A percentile compares a stretch with the other conserved stretches of the same genome.
Evolutionary conservation across 2,329 filamentous ascomycete species (phyloP).

Genomic region (Talaromyces piceae): DNA sequence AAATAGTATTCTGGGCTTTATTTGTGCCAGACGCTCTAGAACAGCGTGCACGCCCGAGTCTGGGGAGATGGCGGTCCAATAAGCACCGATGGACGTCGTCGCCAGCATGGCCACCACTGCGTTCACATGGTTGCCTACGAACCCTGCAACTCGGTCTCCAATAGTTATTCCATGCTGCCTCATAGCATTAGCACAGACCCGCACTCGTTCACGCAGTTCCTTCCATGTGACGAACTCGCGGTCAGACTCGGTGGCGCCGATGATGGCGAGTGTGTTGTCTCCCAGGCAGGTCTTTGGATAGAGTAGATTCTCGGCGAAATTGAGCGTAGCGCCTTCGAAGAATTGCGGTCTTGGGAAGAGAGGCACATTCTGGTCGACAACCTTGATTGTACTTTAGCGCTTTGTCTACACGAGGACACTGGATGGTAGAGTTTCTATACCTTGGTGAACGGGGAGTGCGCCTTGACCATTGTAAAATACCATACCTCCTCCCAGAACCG

Average conservation of each 20-base stretch:
- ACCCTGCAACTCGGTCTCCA: constrained; percentile 60
- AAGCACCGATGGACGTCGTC: constrained; percentile 70
- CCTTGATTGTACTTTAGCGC: constrained; percentile 38
- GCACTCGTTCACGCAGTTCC: constrained; percentile 69
- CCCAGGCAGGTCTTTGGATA: constrained; percentile 58
- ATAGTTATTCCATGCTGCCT: constrained; percentile 55
- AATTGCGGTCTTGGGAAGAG: constrained; percentile 87
- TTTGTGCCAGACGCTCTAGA: constrained; percentile 77
- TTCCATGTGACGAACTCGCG: constrained; percentile 66
- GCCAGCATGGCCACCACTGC: constrained; percentile 84
- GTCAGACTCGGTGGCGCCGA: constrained; percentile 70
- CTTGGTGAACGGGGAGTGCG: constrained; percentile 50
- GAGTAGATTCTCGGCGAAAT: constrained; percentile 92
- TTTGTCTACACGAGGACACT: neutral
- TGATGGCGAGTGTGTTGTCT: constrained; percentile 60
- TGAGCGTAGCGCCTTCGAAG: constrained; percentile 70
- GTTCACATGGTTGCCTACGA: constrained; percentile 83
- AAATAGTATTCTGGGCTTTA: constrained; percentile 74
- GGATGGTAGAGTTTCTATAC: constrained; percentile 21
- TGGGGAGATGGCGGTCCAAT: constrained; percentile 90
- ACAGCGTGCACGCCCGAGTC: constrained; percentile 90
- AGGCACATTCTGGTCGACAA: constrained; percentile 56
- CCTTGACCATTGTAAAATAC: constrained; percentile 70
- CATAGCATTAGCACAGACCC: constrained; percentile 63
- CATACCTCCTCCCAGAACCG: constrained; percentile 81